Evolutionary conservation across 129 eudicot species (phyloP), one percentile per base, ranked within the genome.

Genomic region (Lactuca saligna): DNA sequence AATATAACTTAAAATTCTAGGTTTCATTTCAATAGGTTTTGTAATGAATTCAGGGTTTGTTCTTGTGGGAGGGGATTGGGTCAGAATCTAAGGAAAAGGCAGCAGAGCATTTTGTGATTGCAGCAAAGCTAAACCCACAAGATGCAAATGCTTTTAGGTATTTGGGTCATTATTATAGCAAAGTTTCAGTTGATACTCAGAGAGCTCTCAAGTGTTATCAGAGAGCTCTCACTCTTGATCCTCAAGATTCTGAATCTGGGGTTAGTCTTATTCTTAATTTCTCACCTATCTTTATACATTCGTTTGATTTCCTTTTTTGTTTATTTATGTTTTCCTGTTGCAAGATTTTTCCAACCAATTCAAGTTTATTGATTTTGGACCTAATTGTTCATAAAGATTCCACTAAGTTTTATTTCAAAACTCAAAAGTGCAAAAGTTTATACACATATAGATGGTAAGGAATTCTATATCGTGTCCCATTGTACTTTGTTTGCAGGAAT

Each of bases 141-240:
- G 83, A 91, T 76, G 90, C 84, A 17, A 69, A 83, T 62, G 89
- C 99, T 60, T 93, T 93, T 75, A 85, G 86, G 71, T 93, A 82
- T 77, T 77, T 93, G 76, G 99, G 98, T 55, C 87, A 89, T 87
- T 89, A 93, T 68, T 93, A 93, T 66, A 78, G 80, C 53, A 80
- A 60, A 44, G 76, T 82, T 65, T 72, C 84, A 4, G 58, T 81
- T 13, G 99, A 93, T 68, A 66, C 78, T 20, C 90, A 80, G 58
- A 88, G 99, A 77, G 93, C 99, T 83, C 81, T 89, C 78, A 94
- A 89, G 86, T 94, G 99, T 78, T 94, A 94, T 72, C 93, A 94
- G 80, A 83, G 99, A 61, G 99, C 99, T 56, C 73, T 94, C 62
- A 48, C 78, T 25, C 93, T 94, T 17, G 39, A 70, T 72, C 99